These are phyloP conservation scores for Ilyonectria mors-panacis DNA, from an alignment of 2,329 filamentous ascomycete species.

Conservation along the genomic window DNA sequence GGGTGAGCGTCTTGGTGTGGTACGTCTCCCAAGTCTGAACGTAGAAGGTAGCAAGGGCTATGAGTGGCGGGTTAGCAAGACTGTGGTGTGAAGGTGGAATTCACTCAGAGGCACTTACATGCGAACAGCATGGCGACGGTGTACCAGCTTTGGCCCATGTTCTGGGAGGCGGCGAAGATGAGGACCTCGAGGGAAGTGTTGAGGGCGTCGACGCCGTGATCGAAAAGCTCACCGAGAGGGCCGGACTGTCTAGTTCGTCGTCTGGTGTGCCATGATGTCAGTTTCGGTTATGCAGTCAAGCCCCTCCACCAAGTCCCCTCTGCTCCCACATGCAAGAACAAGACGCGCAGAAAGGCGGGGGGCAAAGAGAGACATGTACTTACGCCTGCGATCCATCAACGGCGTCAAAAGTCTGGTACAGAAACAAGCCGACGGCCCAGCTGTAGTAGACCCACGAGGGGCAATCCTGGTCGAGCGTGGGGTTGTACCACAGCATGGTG, in stretches of 20 bases:
- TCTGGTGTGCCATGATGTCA: conserved; percentile 56
- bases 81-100: neutral
- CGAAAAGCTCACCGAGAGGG: conserved; percentile 95
- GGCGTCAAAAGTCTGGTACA: conserved; percentile 99
- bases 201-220: conserved; percentile 96
- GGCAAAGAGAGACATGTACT: conserved; percentile 54
- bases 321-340: neutral
- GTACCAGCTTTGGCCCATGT: conserved; percentile 92
- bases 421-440: conserved; percentile 90
- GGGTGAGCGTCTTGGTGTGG: conserved; percentile 94
- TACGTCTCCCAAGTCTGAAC: conserved; percentile 99
- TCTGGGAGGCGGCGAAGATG: conserved; percentile 92
- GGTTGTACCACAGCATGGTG: conserved; percentile 95
- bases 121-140: conserved; percentile 88
- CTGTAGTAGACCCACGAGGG: conserved; percentile 95
- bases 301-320: neutral
- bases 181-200: conserved; percentile 96
- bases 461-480: conserved; percentile 93
- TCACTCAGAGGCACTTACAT: conserved; percentile 65
- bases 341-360: neutral
- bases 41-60: conserved; percentile 94
- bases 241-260: conserved; percentile 93
- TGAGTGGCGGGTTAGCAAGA: conserved; percentile 23
- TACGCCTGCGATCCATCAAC: conserved; percentile 95
- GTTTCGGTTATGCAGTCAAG: neutral